Evolutionary conservation across 2,329 filamentous ascomycete species (phyloP).

Genomic region (Ceratocystis colombiana): DNA sequence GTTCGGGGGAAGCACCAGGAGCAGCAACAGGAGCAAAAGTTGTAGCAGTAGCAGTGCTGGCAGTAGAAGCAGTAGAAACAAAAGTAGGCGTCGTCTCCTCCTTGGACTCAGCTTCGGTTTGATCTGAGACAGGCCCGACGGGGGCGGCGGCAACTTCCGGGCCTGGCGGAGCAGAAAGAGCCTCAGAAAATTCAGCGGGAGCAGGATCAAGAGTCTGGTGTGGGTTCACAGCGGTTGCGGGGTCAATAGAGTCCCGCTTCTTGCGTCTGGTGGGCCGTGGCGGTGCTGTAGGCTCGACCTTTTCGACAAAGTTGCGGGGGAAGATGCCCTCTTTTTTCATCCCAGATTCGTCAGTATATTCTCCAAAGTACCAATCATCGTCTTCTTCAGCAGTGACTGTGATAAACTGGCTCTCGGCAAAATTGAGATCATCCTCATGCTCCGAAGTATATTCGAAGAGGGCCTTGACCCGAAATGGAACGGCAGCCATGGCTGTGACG

Average conservation of each 20-base stretch:
- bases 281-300: constrained; percentile 82
- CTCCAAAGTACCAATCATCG: constrained; percentile 84
- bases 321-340: constrained; percentile 76
- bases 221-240: constrained; percentile 31
- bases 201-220: constrained; percentile 30
- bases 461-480: constrained; percentile 85
- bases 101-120: constrained; percentile 7
- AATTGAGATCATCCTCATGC: constrained; percentile 91
- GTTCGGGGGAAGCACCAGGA: constrained; percentile 17
- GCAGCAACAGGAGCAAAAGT: constrained; percentile 2
- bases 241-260: constrained; percentile 49
- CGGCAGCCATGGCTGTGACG: constrained; percentile 25
- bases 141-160: constrained; percentile 29
- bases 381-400: constrained; percentile 89
- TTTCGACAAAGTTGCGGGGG: constrained; percentile 94
- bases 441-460: constrained; percentile 87
- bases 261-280: constrained; percentile 69
- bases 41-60: neutral
- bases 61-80: neutral
- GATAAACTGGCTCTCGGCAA: constrained; percentile 76
- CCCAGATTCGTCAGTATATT: constrained; percentile 70
- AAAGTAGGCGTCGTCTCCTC: constrained; percentile 7
- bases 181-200: constrained; percentile 18
- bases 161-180: constrained; percentile 17
- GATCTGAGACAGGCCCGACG: constrained; percentile 20